Conservation (phyloP, 2,329 filamentous ascomycete genomes). For the Trichothecium roseum region DNA sequence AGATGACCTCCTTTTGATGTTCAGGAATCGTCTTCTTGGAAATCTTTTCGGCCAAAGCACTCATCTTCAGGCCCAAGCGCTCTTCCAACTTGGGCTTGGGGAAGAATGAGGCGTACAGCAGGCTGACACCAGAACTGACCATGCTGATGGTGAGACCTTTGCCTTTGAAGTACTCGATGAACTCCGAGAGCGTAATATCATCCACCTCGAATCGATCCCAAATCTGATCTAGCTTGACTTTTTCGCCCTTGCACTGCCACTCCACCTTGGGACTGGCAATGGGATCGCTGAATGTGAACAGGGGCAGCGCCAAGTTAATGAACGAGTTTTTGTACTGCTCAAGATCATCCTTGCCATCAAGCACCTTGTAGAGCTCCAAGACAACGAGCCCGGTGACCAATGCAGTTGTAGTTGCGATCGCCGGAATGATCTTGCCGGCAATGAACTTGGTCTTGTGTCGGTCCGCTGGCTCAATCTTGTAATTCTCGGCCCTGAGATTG, state of each 20-base stretch:
- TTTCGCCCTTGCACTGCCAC: conserved; percentile 56
- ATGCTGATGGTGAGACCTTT: conserved; percentile 78
- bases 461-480: conserved; percentile 88
- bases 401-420: conserved; percentile 94
- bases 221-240: conserved; percentile 85
- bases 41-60: conserved; percentile 75
- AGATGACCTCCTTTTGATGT: conserved; percentile 92
- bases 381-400: conserved; percentile 89
- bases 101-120: conserved; percentile 93
- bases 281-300: conserved; percentile 97
- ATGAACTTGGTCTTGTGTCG: conserved; percentile 99
- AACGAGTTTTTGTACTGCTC: conserved; percentile 99
- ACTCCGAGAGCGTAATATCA: conserved; percentile 74
- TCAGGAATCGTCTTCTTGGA: conserved; percentile 85
- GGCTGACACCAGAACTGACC: conserved; percentile 93
- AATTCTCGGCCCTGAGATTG: conserved; percentile 94
- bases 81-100: conserved; percentile 70
- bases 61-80: conserved; percentile 72
- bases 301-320: conserved; percentile 88
- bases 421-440: conserved; percentile 97
- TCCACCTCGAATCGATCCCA: conserved; percentile 95
- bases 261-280: conserved; percentile 88
- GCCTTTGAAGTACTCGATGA: conserved; percentile 71
- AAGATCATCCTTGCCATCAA: conserved; percentile 92
- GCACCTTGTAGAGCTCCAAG: conserved; percentile 89